Conservation (phyloP, 768 basidiomycete genomes). For the Suillus discolor region DNA sequence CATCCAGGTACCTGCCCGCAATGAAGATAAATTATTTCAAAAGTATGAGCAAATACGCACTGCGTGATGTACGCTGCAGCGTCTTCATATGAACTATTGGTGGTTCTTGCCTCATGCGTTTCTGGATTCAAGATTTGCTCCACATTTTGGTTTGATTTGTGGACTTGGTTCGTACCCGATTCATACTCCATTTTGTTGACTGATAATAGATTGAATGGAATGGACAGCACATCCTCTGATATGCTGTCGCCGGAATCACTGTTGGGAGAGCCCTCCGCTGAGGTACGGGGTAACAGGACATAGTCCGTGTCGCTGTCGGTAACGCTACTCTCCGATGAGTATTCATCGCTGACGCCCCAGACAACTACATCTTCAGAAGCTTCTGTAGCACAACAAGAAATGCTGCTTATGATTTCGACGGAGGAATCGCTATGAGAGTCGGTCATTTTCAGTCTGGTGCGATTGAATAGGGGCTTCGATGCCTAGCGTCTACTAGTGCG, state of each 20-base stretch:
- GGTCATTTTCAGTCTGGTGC: neutral
- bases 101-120: conserved; percentile 6
- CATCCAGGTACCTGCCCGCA: conserved; percentile 24
- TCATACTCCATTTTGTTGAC: conserved; percentile 4
- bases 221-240: conserved; percentile 18
- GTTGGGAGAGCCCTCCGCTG: neutral
- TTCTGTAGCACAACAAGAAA: conserved; percentile 3
- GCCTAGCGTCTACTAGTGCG: neutral
- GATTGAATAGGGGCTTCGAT: neutral
- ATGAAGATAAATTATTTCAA: neutral
- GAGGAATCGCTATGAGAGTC: neutral
- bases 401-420: neutral
- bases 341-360: conserved; percentile 16
- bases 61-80: conserved; percentile 30
- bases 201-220: conserved; percentile 22
- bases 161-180: neutral
- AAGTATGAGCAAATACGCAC: conserved; percentile 15
- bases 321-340: conserved; percentile 11
- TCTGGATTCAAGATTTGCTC: neutral
- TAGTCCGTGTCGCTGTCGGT: conserved; percentile 21
- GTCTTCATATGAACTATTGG: conserved; percentile 24
- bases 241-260: conserved; percentile 3
- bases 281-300: conserved; percentile 19
- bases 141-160: neutral
- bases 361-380: conserved; percentile 24